Conservation (phyloP, 2,329 filamentous ascomycete genomes). For the Cercospora beticola region DNA sequence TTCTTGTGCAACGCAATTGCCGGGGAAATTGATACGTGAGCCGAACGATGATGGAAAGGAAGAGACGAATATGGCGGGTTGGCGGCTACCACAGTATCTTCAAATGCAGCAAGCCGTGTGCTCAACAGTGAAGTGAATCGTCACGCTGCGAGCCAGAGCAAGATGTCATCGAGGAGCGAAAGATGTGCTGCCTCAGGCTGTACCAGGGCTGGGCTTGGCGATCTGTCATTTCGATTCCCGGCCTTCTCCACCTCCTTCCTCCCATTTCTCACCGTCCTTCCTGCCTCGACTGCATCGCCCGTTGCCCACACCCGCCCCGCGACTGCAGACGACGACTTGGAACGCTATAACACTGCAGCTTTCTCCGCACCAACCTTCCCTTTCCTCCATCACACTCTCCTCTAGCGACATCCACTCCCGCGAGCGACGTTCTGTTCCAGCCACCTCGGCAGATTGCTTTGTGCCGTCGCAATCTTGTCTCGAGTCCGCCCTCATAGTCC, state of each 20-base stretch:
- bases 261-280: neutral
- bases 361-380: neutral
- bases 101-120: neutral
- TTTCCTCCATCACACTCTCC: neutral
- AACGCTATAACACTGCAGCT: neutral
- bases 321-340: neutral
- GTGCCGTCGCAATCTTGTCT: conserved; percentile 6
- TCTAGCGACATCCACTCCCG: neutral
- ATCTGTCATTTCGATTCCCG: neutral
- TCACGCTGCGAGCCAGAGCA: neutral
- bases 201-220: neutral
- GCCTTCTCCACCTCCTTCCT: neutral
- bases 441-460: conserved; percentile 5
- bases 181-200: neutral
- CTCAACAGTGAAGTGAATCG: neutral
- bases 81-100: neutral
- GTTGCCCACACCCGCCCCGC: neutral
- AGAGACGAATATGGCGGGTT: neutral
- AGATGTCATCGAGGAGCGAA: neutral
- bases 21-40: neutral
- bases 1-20: conserved; percentile 8
- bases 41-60: neutral
- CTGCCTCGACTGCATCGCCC: neutral
- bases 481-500: conserved; percentile 1
- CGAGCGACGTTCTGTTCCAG: conserved; percentile 1